Percentiles rank a stretch among this genome's conserved stretches.
Evolutionary conservation across 441 rosid genomes (phyloP).

Genomic region (Pelargonium hybrid): DNA sequence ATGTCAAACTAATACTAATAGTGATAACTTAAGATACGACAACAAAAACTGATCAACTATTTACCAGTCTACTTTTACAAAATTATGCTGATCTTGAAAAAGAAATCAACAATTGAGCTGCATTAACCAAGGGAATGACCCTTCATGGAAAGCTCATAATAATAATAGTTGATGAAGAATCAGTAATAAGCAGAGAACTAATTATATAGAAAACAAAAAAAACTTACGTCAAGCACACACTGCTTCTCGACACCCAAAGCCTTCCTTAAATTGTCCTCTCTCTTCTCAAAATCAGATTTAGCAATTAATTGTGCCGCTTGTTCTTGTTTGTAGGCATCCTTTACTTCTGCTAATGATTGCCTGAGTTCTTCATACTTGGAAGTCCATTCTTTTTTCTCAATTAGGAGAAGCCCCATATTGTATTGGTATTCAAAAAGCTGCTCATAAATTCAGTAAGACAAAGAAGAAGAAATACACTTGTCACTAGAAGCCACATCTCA

Average conservation of each 20-base stretch:
- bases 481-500: not conserved
- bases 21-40: not conserved
- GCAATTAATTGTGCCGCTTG: conserved; percentile 63
- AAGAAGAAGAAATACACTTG: not conserved
- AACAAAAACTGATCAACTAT: not conserved
- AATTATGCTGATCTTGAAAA: not conserved
- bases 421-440: conserved; percentile 93
- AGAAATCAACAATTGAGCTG: not conserved
- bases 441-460: conserved; percentile 12
- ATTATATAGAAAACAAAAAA: not conserved
- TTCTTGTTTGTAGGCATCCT: conserved; percentile 57
- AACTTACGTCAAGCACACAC: conserved; percentile 77
- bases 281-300: conserved; percentile 57
- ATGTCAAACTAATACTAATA: not conserved
- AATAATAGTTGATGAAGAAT: not conserved
- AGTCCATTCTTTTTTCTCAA: conserved; percentile 84
- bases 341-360: conserved; percentile 39
- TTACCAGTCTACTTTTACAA: not conserved
- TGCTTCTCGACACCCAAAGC: conserved; percentile 90
- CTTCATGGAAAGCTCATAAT: not conserved
- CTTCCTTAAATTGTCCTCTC: conserved; percentile 71
- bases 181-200: not conserved
- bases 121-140: not conserved
- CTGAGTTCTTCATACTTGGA: conserved; percentile 57
- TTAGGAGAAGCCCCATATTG: conserved; percentile 83